phyloP scores from a whole-genome alignment of 1,284 basidiomycete species.

The Malassezia cuniculi region DNA sequence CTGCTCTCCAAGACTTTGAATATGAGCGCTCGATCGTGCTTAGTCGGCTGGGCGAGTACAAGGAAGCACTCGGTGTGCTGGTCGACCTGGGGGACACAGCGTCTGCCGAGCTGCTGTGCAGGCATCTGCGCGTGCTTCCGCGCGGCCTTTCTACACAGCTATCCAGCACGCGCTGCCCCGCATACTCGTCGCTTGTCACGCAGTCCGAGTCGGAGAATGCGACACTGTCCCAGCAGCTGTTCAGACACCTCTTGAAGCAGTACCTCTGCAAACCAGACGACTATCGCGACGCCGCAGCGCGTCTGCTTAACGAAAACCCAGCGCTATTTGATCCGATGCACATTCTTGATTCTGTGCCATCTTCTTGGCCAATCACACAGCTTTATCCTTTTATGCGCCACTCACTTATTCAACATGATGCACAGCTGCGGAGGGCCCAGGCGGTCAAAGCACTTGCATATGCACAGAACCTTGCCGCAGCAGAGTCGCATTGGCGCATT shows the following conservation, averaged over 20 bases:
- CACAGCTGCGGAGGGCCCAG: conserved; percentile 21
- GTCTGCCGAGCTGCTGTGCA: conserved; percentile 34
- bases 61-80: conserved; percentile 24
- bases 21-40: conserved; percentile 29
- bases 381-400: conserved; percentile 29
- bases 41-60: conserved; percentile 21
- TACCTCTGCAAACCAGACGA: too few species aligned
- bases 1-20: conserved; percentile 7
- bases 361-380: conserved; percentile 24
- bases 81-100: conserved; percentile 24
- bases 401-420: conserved; percentile 19
- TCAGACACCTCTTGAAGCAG: too few species aligned
- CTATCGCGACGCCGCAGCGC: conserved; percentile 24
- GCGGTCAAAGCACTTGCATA: conserved; percentile 23
- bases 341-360: conserved; percentile 26
- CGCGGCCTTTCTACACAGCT: too few species aligned
- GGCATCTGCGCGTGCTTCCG: too few species aligned
- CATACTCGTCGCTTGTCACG: too few species aligned
- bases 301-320: conserved; percentile 30
- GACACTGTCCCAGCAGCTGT: too few species aligned
- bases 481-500: conserved; percentile 23
- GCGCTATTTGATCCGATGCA: conserved; percentile 22
- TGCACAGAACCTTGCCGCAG: conserved; percentile 23
- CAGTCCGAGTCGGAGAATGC: too few species aligned
- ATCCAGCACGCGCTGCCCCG: too few species aligned